A percentile compares a stretch with the other conserved stretches of the same genome.
These are phyloP conservation scores for Protomyces arabidopsidicola DNA, from an alignment of 1,139 yeast genomes.

Conservation along the genomic window DNA sequence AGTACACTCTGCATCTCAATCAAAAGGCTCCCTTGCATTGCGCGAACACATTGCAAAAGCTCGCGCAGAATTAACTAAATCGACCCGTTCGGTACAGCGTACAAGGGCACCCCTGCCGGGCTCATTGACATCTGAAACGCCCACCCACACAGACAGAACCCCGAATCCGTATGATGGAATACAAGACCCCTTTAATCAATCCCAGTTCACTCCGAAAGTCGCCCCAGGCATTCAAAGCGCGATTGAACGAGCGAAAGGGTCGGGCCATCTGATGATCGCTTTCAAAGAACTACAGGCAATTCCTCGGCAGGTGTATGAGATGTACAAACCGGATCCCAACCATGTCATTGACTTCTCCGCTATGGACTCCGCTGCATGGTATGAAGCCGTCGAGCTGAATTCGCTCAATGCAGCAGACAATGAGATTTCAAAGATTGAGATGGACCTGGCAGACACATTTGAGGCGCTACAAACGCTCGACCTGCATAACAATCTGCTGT, in stretches of 20 bases:
- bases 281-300: conserved; percentile 1
- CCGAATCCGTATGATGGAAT: conserved; percentile 8
- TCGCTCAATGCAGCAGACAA: conserved; percentile 17
- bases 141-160: background rate
- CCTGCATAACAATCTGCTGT: conserved; percentile 14
- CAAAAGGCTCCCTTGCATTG: conserved; percentile 4
- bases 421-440: conserved; percentile 1
- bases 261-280: conserved; percentile 13
- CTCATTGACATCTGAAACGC: background rate
- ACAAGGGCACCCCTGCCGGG: background rate
- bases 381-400: conserved; percentile 12
- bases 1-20: background rate
- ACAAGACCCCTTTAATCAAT: conserved; percentile 21
- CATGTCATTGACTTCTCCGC: conserved; percentile 22
- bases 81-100: background rate
- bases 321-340: conserved; percentile 24
- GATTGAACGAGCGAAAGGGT: background rate
- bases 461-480: conserved; percentile 11
- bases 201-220: background rate
- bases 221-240: conserved; percentile 2
- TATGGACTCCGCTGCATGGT: conserved; percentile 8
- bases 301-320: conserved; percentile 10
- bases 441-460: background rate
- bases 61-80: conserved; percentile 11
- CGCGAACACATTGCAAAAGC: conserved; percentile 23